Evolutionary conservation across 176 grass and related monocot species (phyloP).

Genomic region (Triticum timopheevii): DNA sequence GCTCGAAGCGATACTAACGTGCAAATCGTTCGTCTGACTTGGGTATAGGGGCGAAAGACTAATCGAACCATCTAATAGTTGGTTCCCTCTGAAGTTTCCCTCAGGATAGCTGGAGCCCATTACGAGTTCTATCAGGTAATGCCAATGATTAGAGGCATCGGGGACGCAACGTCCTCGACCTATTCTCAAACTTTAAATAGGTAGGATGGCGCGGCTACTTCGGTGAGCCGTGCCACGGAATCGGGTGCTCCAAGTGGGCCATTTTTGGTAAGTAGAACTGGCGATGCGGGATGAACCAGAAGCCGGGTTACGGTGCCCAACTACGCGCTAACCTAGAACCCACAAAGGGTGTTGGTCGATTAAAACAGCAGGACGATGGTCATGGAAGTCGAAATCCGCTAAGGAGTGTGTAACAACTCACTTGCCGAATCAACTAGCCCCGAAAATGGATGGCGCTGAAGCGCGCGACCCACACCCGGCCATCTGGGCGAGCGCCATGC

Average conservation of each 20-base stretch:
- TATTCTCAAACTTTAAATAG: constrained; percentile 97
- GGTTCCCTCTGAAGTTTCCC: constrained; percentile 61
- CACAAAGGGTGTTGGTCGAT: constrained; percentile 70
- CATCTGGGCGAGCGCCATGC: not conserved
- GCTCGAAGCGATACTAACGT: constrained; percentile 51
- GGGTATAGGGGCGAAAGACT: constrained; percentile 78
- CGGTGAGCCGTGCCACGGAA: constrained; percentile 7
- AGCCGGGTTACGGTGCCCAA: constrained; percentile 29
- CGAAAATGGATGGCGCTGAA: constrained; percentile 63
- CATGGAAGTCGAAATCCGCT: constrained; percentile 74
- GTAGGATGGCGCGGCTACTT: constrained; percentile 56
- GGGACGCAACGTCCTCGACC: constrained; percentile 75
- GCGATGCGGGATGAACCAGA: constrained; percentile 47
- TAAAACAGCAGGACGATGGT: too few species aligned
- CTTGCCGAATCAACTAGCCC: constrained; percentile 85
- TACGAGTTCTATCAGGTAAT: constrained; percentile 75
- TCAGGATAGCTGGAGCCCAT: constrained; percentile 58
- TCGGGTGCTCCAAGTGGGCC: constrained; percentile 53
- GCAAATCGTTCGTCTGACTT: constrained; percentile 65
- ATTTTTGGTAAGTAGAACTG: constrained; percentile 54
- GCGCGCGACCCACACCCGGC: not conserved
- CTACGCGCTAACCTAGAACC: constrained; percentile 51
- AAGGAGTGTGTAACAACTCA: constrained; percentile 81
- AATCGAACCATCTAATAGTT: constrained; percentile 79
- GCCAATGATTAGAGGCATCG: constrained; percentile 89